phyloP scores from a whole-genome alignment of 352 stramenopile genomes.

The Detonula confervacea region DNA sequence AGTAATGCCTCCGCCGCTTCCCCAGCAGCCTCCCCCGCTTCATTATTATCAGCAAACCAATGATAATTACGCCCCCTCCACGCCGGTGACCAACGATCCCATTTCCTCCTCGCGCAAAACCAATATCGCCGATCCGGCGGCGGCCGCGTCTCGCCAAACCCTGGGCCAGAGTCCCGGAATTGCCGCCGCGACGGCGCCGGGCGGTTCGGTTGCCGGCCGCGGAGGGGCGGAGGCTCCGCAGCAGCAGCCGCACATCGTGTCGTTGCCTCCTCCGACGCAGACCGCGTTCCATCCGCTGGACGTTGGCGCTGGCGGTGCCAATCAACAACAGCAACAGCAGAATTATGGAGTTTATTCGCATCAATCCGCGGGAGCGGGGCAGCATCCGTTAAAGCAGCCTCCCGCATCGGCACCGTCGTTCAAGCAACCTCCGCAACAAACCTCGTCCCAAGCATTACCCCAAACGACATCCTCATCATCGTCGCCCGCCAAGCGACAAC shows the following conservation, averaged over 20 bases:
- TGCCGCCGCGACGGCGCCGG: not conserved
- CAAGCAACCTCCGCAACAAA: not conserved
- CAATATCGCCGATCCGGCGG: not conserved
- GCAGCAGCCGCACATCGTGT: conserved; percentile 21
- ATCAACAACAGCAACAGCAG: not conserved
- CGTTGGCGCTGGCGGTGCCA: not conserved
- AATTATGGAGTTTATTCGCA: not conserved
- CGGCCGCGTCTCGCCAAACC: not conserved
- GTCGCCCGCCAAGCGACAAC: conserved; percentile 6
- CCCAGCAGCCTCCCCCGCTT: too few species aligned
- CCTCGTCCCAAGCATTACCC: not conserved
- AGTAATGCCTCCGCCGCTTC: too few species aligned
- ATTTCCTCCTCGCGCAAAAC: not conserved
- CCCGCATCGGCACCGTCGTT: not conserved
- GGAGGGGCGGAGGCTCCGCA: too few species aligned
- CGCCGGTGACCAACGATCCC: too few species aligned
- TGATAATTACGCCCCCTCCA: conserved; percentile 4
- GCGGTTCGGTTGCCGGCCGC: too few species aligned
- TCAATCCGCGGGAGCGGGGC: not conserved
- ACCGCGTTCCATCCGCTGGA: not conserved
- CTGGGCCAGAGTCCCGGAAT: not conserved
- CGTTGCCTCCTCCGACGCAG: conserved; percentile 7
- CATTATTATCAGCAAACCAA: too few species aligned
- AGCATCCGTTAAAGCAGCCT: not conserved
- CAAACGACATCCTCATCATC: too few species aligned